Evolutionary conservation across 2,329 filamentous ascomycete genomes (phyloP), one percentile per base, ranked within the genome.

Genomic region (Curvularia sp.): DNA sequence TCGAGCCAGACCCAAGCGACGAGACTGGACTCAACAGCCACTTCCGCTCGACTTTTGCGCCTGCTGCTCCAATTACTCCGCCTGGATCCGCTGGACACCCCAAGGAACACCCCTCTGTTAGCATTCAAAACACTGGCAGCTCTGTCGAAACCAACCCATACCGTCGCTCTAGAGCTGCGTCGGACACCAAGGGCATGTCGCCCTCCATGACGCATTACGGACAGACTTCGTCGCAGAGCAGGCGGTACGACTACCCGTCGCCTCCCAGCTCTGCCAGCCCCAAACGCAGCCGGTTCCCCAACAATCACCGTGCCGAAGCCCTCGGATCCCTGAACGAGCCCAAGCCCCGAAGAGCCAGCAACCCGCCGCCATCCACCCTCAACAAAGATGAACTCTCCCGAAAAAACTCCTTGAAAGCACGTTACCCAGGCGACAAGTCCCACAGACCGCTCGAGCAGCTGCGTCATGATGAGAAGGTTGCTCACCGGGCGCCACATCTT

Each of bases 401-500:
- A 57, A 78, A 79, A 38, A 82, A 79, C 70, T 88, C 86, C n/a
- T 75, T 89, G 35, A 79, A 75, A 51, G 82, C 85, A 74, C 82
- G 88, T 56, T 89, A 81, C 65, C 85, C 87, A 1, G 88, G 88
- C 63, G 88, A 90, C 70, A 83, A 84, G 76, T 86, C 85, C 53
- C 83, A 87, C 65, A 80, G 87, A 41, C 90, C 90, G 1, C 83
- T 93, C 20, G 88, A 91, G 43, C 84, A 87, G 57, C 81, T 92
- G 67, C 83, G 83, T 61, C 82, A 83, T 51, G 87, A 92, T 60
- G 82, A 82, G 55, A 87, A 86, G 67, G 81, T 82, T 49, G 89
- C 90, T n/a, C 80, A 91, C 71, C 86, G 88, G 49, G 79, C 86
- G 26, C 85, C 86, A 1, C 88, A 89, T 74, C 83, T 90, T 48